Evolutionary conservation across 805 yeast genomes (phyloP), one percentile per base, ranked within the genome.

Genomic region (Trichomonascus vanleenenianus): DNA sequence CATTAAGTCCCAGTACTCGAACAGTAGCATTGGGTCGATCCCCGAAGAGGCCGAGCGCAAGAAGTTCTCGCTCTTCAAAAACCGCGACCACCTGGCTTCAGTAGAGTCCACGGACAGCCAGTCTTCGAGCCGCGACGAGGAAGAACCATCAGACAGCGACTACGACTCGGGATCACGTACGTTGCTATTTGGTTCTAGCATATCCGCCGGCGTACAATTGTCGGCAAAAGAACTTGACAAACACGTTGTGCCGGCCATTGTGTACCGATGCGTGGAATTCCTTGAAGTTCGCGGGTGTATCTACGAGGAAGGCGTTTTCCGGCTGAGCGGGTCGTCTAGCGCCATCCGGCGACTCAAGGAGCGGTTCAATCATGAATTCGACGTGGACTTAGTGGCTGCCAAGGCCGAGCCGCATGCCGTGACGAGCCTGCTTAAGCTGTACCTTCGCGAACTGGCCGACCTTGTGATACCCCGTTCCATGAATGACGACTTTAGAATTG

Each of bases 231-330:
- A 30, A 22, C 16, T 30, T 47, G 72, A 75, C 16, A 70, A 67
- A 30, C 62, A 61, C 6, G 64, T 68, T 12, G 71, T 83, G 15
- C 97, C 98, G 1, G 78, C 88, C 35, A 79, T 91, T 6, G 76
- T 86, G 14, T 83, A 68, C 55, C 67, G 95, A 49, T 87, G 96
- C 57, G 57, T 89, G 30, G 83, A 78, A 46, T 85, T 74, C 53
- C 68, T 91, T 42, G 72, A 73, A 42, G 72, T 70, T 33, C 74
- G 80, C 20, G 78, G 81, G 18, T 95, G 95, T 0, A 69, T 81
- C n/a, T 75, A 75, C 50, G 93, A 86, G 61, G 95, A 88, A 57
- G 98, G 98, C 9, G 76, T 91, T 2, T 93, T 93, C 68, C 72
- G 98, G 50, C 68, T 88, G 47, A 85, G 89, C 63, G 97, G 97